Percentiles rank a stretch among this genome's conserved stretches.
These are phyloP conservation scores for Acanthamoeba triangularis DNA, from an alignment of 208 protist genomes.

Conservation along the genomic window DNA sequence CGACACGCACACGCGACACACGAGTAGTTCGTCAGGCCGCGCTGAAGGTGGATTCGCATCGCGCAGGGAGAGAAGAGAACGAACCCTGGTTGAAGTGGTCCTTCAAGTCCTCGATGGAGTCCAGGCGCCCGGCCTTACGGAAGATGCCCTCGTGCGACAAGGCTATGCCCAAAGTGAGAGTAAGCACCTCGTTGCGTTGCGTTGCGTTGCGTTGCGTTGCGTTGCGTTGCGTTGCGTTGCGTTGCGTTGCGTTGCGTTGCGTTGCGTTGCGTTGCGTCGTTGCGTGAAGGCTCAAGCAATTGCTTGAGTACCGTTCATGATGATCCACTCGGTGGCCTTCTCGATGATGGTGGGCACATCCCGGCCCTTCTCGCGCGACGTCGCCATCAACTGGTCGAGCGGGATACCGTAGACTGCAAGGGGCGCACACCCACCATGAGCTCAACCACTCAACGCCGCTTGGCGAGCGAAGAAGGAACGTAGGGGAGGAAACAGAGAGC, in stretches of 20 bases:
- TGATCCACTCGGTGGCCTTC: slow-evolving; percentile 70
- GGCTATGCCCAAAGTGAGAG: background rate
- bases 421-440: background rate
- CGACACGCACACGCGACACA: no score
- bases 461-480: background rate
- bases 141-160: slow-evolving; percentile 65
- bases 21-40: background rate
- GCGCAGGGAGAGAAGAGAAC: background rate
- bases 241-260: background rate
- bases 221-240: no score
- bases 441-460: background rate
- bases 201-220: background rate
- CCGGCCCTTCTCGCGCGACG: slow-evolving; percentile 15
- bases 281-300: no score
- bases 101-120: slow-evolving; percentile 70
- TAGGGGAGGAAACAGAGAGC: background rate
- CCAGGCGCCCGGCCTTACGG: slow-evolving; percentile 47
- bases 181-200: no score
- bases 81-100: slow-evolving; percentile 38
- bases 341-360: slow-evolving; percentile 66
- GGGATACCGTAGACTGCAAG: slow-evolving; percentile 46
- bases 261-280: no score
- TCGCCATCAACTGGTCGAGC: slow-evolving; percentile 29
- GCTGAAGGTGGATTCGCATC: no score
- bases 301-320: slow-evolving; percentile 2